Base-by-base conservation (phyloP, 257 asterid species). In the Ilex asprella region DNA sequence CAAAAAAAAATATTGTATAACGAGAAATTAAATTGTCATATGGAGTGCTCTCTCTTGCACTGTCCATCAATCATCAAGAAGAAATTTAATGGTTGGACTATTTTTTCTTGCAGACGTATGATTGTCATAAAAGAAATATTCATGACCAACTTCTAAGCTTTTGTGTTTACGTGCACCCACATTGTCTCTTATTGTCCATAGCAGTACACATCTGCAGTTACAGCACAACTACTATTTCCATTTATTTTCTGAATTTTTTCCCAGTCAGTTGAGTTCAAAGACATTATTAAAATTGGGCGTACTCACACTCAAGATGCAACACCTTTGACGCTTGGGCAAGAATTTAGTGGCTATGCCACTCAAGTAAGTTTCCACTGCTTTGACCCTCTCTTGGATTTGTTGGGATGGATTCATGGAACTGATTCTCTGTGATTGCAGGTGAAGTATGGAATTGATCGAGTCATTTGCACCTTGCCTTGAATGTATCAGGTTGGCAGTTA, bases 241-340 rank as follows among this genome's bases (percentile, higher is more conserved):
- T 10, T 21, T 14, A 53, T 15, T 53, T 2, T 53, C 3, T 53
- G 27, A 47, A 7, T 10, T 67, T 59, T 73, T 39, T 60, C 65
- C 55, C 80, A 93, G 97, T 73, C 97, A 51, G 54, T 71, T 7
- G 99, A 89, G 62, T 89, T 93, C 81, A 82, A 81, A 16, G 97
- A 89, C 78, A 93, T 93, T 55, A 87, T 93, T 27, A 93, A 93
- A 81, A 93, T 93, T 69, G 99, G 99, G 58, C 96, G 96, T n/a
- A 93, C 99, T 0, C 99, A 93, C 80, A 93, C 99, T 63, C 99
- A 93, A 81, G 99, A 93, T 64, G 99, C 99, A 39, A 93, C 97
- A 5, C 99, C 97, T 31, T 82, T 89, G 86, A 89, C 99, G 44
- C 97, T 93, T 81, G 99, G 97, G 53, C 99, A 93, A 75, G 99